Evolutionary conservation across 176 grass and related monocot genomes (phyloP), one percentile per base, ranked within the genome.

Genomic region (Oryza meyeriana): DNA sequence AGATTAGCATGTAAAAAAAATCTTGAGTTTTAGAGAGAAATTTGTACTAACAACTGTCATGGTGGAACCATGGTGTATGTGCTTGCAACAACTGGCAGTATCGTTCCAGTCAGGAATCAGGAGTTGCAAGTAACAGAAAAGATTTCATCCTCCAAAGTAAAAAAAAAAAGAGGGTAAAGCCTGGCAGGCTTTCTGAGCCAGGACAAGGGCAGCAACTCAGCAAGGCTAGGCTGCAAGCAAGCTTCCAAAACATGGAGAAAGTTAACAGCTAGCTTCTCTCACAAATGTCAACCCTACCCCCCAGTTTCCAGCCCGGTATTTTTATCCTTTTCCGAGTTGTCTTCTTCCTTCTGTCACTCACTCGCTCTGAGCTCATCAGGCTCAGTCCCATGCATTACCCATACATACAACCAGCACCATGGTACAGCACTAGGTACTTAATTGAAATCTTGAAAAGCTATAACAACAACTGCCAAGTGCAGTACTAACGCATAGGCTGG

Each of bases 211-310:
- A 25, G 45, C 76, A 17, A 58, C 65, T 72, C 16, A 66, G 68
- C 64, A 52, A 57, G 76, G 55, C 80, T 17, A 64, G 66, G 77
- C 16, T 79, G 68, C 64, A 52, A 42, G 76, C 70, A 83, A 69
- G 67, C 17, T 40, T 80, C 75, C 89, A 91, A 84, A 69, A 45
- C 22, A 8, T 13, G 9, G 45, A 47, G 47, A 82, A 90, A 82
- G 83, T 8, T 82, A 24, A 38, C 72, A 61, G 86, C 75, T 78
- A 79, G 28, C 35, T 64, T 77, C 59, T 72, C 24, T 64, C 29
- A 61, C n/a, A 61, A 48, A 86, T 86, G 88, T 89, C 88, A 89
- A 89, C 88, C 83, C 57, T 77, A 72, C 79, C 45, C 0, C 42
- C 22, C 77, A 57, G 61, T 41, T 66, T 40, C 79, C 72, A 76